Evolutionary conservation across 352 stramenopile species (phyloP), one percentile per base, ranked within the genome.

Genomic region (Pythium pectinolyticum): DNA sequence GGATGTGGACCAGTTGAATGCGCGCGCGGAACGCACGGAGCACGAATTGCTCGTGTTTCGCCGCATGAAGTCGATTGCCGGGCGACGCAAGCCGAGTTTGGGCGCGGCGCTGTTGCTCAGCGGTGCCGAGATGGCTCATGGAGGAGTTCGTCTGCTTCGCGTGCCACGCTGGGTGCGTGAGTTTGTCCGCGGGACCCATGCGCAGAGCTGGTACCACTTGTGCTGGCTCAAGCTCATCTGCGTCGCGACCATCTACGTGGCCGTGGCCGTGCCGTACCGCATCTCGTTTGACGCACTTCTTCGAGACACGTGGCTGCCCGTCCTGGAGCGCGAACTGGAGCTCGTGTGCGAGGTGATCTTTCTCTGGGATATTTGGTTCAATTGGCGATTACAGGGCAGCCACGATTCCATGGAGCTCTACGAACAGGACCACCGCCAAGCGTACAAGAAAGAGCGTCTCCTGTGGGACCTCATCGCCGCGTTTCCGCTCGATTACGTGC

Each of bases 311-410:
- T 72, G 55, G 65, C 27, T 84, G 20, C 45, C 77, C 0, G 31
- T 71, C 0, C 17, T 82, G 1, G 48, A 67, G 1, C 51, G 62
- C 14, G 67, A 80, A 34, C n/a, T 85, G 0, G 75, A 87, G 28
- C 51, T 81, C 0, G 4, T 84, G 0, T 85, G 75, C 34, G 77
- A 87, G 27, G 49, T 83, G 14, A 1, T 87, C 12, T 89, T 80
- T 46, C n/a, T 84, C 8, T 68, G 69, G 32, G 80, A 89, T 45
- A 82, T 89, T 31, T 84, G 75, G 74, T 69, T 85, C 39, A 88
- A 75, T 31, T 88, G 75, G 78, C 61, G 65, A 14, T 31, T 87
- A 5, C 63, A 72, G 28, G 63, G 50, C 0, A 73, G 71, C 7
- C 46, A 45, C 10, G 64, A 83, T 22, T 87, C 78, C 0, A 73